Base-by-base conservation (phyloP, 73 alveolate genomes). In the Breviolum minutum region DNA sequence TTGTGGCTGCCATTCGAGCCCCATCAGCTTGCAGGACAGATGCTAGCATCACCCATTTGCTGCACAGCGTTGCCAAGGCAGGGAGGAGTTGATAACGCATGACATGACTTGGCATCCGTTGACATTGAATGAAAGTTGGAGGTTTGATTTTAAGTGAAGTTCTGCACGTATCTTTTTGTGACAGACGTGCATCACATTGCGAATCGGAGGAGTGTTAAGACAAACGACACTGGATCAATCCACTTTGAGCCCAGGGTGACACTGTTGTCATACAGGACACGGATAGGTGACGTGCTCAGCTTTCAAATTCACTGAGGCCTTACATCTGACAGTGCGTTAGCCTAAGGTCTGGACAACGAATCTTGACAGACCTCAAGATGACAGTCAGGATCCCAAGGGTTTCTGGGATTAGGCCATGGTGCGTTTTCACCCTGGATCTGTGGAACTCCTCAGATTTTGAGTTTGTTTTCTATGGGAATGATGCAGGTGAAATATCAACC, bases 331-430 rank as follows among this genome's bases (percentile, higher is more conserved):
- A 1, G 24, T 68, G 77, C 77, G 8, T 14, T 0, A 1, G 24
- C 11, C 62, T 16, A 17, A 89, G 96, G 96, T 70, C 85, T 62
- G 96, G 96, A 6, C 22, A 70, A 22, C 54, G 96, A 29, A 89
- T 89, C 29, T 30, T 70, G 96, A 89, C 96, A 24, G 96, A 89
- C 74, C 96, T 89, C 30, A 89, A 89, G 63, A 16, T 89, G 87
- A 89, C 96, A 26, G 87, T 40, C 87, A 11, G 83, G 14, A 13
- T 24, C 54, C 83, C 61, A 11, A 10, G 71, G 2, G 63, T 27
- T 77, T 22, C 20, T n/a, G 11, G 86, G 19, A 29, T 8, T 3
- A 26, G 63, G 77, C 24, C 24, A 22, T 14, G 74, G 11, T 66
- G 77, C 17, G 17, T 68, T 68, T 14, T 68, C 24, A 14, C 17